Evolutionary conservation across 2,329 filamentous ascomycete genomes (phyloP), one percentile per base, ranked within the genome.

Genomic region (Penicillium sp.): DNA sequence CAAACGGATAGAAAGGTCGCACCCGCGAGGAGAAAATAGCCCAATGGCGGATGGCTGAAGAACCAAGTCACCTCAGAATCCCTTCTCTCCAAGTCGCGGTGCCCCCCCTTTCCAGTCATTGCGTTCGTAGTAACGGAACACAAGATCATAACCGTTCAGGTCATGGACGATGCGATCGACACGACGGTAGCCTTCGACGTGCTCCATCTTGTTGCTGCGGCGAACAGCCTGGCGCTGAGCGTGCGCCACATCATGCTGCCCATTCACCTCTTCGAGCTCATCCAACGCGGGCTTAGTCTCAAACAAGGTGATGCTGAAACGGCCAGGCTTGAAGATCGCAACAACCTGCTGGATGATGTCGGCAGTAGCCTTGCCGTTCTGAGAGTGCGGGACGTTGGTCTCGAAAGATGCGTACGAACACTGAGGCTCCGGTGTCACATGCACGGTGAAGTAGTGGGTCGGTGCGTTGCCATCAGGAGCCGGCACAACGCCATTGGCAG

Each of bases 371-470:
- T 93, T 89, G 17, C 93, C 93, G 56, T 86, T 91, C 78, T 96
- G 91, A 6, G 87, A 88, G 27, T 91, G 89, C 1, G 94, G 94
- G 4, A 99, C 93, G 68, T 97, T 99, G 65, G 94, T 97, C 81
- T 99, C 94, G 72, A 99, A 99, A 2, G 92, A 97, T 37, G 94
- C 94, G 74, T 96, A 99, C 6, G 93, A 97, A 81, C 93, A 99
- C 70, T 96, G 87, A 15, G 93, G 91, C 81, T 99, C 94, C 0
- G 94, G 94, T 0, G 94, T 99, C 65, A 99, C 94, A 72, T 99
- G 94, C 25, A 99, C 94, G 1, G 93, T 99, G 78, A 97, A 99
- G 80, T 99, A 99, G 78, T 97, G 92, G 41, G 86, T 89, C 4
- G 84, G 79, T 52, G 81, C 81, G 38, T 73, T 75, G 59, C 81